A percentile compares a stretch with the other conserved stretches of the same genome.
Conservation (phyloP, 106 monocot genomes). For the Platanthera guangdongensis region DNA sequence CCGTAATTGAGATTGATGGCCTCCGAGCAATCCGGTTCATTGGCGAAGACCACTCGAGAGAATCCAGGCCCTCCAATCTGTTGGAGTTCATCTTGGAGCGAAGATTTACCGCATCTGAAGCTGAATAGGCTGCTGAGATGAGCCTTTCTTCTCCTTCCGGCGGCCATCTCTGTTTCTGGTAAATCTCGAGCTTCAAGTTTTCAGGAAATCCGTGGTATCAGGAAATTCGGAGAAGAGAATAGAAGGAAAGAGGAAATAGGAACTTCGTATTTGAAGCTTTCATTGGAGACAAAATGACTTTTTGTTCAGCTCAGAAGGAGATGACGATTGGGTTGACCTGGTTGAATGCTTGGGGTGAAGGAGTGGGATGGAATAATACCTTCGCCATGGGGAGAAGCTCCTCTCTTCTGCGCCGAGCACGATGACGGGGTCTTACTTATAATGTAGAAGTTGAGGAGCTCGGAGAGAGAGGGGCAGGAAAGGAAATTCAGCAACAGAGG, state of each 20-base stretch:
- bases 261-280: background rate
- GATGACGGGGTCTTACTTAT: too few species aligned
- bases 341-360: background rate
- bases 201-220: background rate
- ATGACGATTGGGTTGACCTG: background rate
- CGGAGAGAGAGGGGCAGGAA: background rate
- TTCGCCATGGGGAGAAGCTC: background rate
- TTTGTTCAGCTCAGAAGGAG: background rate
- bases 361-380: background rate
- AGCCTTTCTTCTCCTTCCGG: conserved; percentile 44
- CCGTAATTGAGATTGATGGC: conserved; percentile 26
- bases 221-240: background rate
- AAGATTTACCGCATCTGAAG: conserved; percentile 38
- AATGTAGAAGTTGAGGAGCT: too few species aligned
- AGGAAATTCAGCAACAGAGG: background rate
- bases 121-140: conserved; percentile 50
- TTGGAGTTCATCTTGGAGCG: conserved; percentile 48
- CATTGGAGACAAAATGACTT: background rate
- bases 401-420: background rate
- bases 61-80: conserved; percentile 71
- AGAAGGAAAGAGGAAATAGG: background rate
- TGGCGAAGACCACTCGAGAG: conserved; percentile 49
- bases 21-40: conserved; percentile 46
- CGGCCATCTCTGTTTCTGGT: conserved; percentile 17
- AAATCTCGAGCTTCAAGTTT: background rate